Conservation (phyloP, 2,329 filamentous ascomycete genomes). For the Apiospora arundinis region DNA sequence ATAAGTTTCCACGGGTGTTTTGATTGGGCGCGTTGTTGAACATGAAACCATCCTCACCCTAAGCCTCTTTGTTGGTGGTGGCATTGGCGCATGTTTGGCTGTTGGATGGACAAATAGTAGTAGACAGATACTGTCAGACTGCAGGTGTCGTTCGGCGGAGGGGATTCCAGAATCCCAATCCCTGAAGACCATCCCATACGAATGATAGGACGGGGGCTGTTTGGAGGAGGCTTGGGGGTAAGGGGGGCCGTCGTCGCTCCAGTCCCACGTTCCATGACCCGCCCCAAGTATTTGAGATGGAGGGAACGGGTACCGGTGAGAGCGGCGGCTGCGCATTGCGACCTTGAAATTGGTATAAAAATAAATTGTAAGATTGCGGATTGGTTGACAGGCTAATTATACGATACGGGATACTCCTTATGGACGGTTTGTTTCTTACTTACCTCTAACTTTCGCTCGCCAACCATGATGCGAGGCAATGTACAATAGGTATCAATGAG, state of each 20-base stretch:
- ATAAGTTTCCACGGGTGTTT: background rate
- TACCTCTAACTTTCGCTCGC: no score
- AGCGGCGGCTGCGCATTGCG: background rate
- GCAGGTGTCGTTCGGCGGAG: background rate
- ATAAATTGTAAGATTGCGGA: background rate
- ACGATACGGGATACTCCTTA: background rate
- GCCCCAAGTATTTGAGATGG: background rate
- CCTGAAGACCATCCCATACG: constrained; percentile 1
- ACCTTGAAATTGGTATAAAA: constrained; percentile 1
- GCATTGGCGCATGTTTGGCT: background rate
- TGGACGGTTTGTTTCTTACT: background rate
- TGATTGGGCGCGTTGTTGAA: background rate
- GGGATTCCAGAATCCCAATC: background rate
- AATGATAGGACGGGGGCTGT: background rate
- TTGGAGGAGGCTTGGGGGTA: background rate
- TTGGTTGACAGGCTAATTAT: background rate
- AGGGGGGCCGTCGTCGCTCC: background rate
- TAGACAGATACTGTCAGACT: background rate
- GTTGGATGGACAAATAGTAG: background rate
- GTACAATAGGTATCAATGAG: background rate
- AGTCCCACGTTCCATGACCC: constrained; percentile 11
- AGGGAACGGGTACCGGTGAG: constrained; percentile 2
- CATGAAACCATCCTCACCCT: background rate
- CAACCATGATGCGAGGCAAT: background rate
- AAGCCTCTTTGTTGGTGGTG: constrained; percentile 2